Evolutionary conservation across 164 flowering plant species (phyloP).

Genomic region (Vitis rupestris): DNA sequence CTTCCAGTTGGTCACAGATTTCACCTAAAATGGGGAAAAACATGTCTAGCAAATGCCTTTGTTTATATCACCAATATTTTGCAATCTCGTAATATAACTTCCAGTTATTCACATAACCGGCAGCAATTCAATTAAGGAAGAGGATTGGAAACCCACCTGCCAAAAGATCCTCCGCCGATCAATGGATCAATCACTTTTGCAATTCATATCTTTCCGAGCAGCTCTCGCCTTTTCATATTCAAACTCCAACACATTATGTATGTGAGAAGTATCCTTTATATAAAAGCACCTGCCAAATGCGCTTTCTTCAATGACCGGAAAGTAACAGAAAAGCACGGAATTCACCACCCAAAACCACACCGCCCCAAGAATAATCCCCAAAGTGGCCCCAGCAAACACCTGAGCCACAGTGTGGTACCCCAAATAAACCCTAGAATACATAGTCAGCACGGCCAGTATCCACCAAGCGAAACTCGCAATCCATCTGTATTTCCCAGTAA

Average conservation of each 20-base stretch:
- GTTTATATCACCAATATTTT: background rate
- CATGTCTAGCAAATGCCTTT: too few species aligned
- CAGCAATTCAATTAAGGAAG: background rate
- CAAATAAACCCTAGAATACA: slow-evolving; percentile 90
- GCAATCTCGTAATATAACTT: background rate
- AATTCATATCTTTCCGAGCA: slow-evolving; percentile 45
- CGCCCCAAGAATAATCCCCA: slow-evolving; percentile 64
- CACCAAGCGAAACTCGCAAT: slow-evolving; percentile 34
- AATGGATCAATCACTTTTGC: slow-evolving; percentile 31
- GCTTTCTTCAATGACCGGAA: slow-evolving; percentile 82
- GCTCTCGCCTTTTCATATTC: slow-evolving; percentile 91
- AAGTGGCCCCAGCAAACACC: slow-evolving; percentile 83
- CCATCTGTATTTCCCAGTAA: slow-evolving; percentile 24
- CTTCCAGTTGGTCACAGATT: too few species aligned
- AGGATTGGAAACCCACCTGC: background rate
- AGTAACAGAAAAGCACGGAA: slow-evolving; percentile 31
- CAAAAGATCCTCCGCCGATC: background rate
- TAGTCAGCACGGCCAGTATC: slow-evolving; percentile 68
- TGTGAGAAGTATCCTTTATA: slow-evolving; percentile 89
- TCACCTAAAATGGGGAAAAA: too few species aligned
- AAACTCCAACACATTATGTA: slow-evolving; percentile 75
- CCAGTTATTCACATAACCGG: background rate
- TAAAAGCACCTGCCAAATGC: slow-evolving; percentile 69
- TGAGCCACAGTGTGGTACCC: slow-evolving; percentile 91
- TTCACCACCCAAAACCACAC: slow-evolving; percentile 84